Evolutionary conservation across 805 yeast genomes (phyloP), one percentile per base, ranked within the genome.

Genomic region (Wickerhamomyces alni): DNA sequence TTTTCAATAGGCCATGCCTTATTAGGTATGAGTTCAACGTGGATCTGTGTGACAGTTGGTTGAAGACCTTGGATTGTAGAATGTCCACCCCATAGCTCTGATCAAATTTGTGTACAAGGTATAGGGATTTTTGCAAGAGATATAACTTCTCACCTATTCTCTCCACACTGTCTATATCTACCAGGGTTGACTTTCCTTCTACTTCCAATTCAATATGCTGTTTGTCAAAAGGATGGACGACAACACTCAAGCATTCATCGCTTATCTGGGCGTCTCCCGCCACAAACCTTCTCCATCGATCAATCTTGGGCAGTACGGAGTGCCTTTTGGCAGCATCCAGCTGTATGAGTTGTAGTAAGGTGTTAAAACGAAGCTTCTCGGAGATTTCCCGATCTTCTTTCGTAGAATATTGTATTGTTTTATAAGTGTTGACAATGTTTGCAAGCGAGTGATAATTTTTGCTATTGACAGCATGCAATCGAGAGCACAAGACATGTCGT

Each of bases 211-310:
- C 9, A 13, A 46, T 30, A 25, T 33, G 30, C 21, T 41, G 41
- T 17, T 36, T 33, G 12, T 37, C 36, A 5, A 34, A 39, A 3
- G 46, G 43, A 34, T 43, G 41, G 3, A 49, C 21, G 15, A 38
- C 17, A 28, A 41, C 41, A 1, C 27, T 8, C 3, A 51, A 31
- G 2, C 42, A 29, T 27, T 46, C 51, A 24, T 47, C 53, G 5
- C 40, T 31, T n/a, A 51, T 30, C 5, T 35, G 5, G 24, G 32
- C 43, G 4, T 40, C 36, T 1, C 26, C 6, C 29, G n/a, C 36
- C 2, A 36, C 36, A 10, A 36, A 17, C 22, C 21, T 27, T 9
- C 19, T 12, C 17, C 18, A 11, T 5, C 8, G 17, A 5, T 11
- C 12, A 11, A 26, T 26, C 6, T 26, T n/a, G 6, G 29, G 15